Conservation (phyloP, 1,139 yeast species). For the Debaryomyces coudertii region DNA sequence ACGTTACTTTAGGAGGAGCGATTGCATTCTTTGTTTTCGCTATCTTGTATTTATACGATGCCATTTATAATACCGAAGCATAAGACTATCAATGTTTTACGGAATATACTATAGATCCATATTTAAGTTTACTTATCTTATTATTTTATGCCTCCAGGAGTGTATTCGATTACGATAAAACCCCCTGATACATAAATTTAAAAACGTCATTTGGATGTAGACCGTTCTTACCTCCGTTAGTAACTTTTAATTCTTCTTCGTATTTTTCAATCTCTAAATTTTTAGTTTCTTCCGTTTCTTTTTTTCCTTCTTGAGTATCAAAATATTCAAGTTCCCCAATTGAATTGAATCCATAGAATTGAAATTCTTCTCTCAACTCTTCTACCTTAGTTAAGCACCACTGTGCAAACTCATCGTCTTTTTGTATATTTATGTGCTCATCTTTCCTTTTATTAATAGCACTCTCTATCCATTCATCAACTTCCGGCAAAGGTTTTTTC, state of each 20-base stretch:
- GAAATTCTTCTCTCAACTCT: slow-evolving; percentile 56
- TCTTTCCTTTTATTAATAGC: slow-evolving; percentile 46
- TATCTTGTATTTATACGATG: slow-evolving; percentile 74
- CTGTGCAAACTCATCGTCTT: slow-evolving; percentile 58
- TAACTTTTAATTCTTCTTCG: slow-evolving; percentile 31
- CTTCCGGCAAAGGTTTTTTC: slow-evolving; percentile 88
- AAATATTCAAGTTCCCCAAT: slow-evolving; percentile 46
- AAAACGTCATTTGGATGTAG: slow-evolving; percentile 43
- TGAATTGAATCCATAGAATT: slow-evolving; percentile 63
- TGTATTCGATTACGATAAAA: slow-evolving; percentile 16
- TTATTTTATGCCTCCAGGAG: not conserved
- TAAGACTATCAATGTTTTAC: not conserved
- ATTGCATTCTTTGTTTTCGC: slow-evolving; percentile 83
- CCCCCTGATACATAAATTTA: slow-evolving; percentile 48
- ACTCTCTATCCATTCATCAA: slow-evolving; percentile 77
- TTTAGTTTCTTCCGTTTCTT: slow-evolving; percentile 32
- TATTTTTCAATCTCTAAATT: slow-evolving; percentile 31
- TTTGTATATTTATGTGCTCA: slow-evolving; percentile 22
- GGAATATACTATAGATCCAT: slow-evolving; percentile 1
- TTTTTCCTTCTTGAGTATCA: slow-evolving; percentile 46
- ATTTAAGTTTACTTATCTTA: not conserved
- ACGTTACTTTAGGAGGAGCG: slow-evolving; percentile 90
- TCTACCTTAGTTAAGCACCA: slow-evolving; percentile 64
- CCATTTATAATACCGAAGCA: slow-evolving; percentile 39
- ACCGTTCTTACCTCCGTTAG: slow-evolving; percentile 37